Percentiles rank a stretch among this genome's conserved stretches.
Conservation (phyloP, 208 protist genomes). For the Strigomonas galati region DNA sequence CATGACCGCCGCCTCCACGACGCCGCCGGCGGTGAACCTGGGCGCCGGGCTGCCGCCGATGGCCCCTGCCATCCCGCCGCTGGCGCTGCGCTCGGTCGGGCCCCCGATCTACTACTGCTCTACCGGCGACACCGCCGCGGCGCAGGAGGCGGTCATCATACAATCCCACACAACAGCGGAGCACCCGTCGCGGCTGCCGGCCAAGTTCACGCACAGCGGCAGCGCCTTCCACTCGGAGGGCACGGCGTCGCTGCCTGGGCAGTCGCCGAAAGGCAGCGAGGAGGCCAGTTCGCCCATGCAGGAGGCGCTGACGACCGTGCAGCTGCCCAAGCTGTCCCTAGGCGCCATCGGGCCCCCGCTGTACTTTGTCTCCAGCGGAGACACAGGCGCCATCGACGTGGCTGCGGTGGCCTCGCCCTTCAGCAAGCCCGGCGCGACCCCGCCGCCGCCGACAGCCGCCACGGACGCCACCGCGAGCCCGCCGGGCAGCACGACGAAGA, state of each 20-base stretch:
- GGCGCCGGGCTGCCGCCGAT: too few relatives aligned
- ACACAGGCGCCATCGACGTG: slow-evolving; percentile 41
- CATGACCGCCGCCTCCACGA: not conserved
- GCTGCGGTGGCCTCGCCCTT: slow-evolving; percentile 1
- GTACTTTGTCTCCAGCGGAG: slow-evolving; percentile 62
- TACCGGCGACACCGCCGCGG: slow-evolving; percentile 35
- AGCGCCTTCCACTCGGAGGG: not conserved
- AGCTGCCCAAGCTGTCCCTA: slow-evolving; percentile 50
- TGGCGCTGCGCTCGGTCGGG: slow-evolving; percentile 28
- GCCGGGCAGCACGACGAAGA: not conserved
- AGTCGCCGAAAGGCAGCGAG: not conserved
- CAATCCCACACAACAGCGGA: not conserved
- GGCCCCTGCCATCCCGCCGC: slow-evolving; percentile 22
- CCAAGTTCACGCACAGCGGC: not conserved
- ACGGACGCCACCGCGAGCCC: not conserved
- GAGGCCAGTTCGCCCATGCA: not conserved
- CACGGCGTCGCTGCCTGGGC: not conserved
- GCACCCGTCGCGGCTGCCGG: not conserved
- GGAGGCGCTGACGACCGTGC: slow-evolving; percentile 13
- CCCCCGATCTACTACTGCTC: slow-evolving; percentile 43
- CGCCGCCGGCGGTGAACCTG: too few relatives aligned
- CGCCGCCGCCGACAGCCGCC: not conserved
- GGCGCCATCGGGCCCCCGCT: slow-evolving; percentile 38
- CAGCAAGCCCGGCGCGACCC: not conserved
- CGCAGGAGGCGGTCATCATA: slow-evolving; percentile 16